Percentiles rank a stretch among this genome's conserved stretches.
phyloP scores from a whole-genome alignment of 345 rosid species.

The Citropsis articulata region DNA sequence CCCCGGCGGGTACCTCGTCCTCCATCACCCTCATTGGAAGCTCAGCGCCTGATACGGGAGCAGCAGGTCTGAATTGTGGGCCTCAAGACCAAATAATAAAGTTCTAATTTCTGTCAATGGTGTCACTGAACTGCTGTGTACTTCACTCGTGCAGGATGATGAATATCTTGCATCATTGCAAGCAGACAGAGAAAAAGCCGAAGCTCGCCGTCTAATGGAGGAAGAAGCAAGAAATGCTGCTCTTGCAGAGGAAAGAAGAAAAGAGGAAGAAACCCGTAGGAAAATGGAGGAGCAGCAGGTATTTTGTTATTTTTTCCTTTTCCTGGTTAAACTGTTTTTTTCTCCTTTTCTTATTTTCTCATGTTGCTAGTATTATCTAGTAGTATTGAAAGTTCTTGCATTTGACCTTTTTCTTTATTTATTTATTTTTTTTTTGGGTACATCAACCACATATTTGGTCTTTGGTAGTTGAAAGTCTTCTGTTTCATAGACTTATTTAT shows the following conservation, averaged over 20 bases:
- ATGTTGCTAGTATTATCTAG: background rate
- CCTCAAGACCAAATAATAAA: background rate
- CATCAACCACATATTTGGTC: background rate
- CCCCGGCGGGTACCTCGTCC: constrained; percentile 61
- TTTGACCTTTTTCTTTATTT: too few species aligned
- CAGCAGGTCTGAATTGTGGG: constrained; percentile 67
- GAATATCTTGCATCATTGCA: constrained; percentile 93
- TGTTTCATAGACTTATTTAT: background rate
- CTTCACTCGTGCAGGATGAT: constrained; percentile 66
- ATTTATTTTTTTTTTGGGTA: background rate
- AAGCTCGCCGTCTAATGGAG: constrained; percentile 68
- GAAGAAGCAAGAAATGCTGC: constrained; percentile 78
- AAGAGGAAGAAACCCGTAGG: constrained; percentile 72
- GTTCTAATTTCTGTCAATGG: background rate
- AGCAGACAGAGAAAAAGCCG: constrained; percentile 97
- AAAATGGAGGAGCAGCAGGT: constrained; percentile 93
- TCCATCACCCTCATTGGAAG: constrained; percentile 89
- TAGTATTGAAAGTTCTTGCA: background rate
- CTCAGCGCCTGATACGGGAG: constrained; percentile 94
- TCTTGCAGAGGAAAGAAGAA: constrained; percentile 64
- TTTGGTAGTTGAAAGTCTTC: background rate
- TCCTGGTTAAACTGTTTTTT: background rate
- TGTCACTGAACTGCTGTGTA: constrained; percentile 1
- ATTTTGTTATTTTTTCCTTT: background rate
- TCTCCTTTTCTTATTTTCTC: background rate